phyloP scores from a whole-genome alignment of 371 early-diverging fungal species.

The Enteropsectra breve region DNA sequence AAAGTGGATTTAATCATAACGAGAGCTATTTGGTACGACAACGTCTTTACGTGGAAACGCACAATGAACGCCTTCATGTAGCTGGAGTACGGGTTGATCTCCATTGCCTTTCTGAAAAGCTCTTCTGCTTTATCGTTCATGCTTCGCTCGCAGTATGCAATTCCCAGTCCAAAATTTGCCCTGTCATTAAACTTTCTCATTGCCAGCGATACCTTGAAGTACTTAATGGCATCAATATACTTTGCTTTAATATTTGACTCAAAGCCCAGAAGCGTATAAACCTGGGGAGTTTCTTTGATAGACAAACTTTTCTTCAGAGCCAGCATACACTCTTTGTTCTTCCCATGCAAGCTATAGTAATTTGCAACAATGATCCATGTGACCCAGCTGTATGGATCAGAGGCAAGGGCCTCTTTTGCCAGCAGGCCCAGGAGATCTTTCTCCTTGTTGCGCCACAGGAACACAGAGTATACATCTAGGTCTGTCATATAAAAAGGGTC shows the following conservation, averaged over 20 bases:
- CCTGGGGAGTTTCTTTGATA: slow-evolving; percentile 52
- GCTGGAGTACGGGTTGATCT: slow-evolving; percentile 46
- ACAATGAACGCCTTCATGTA: slow-evolving; percentile 46
- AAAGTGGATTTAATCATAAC: slow-evolving; percentile 10
- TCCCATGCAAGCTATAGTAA: slow-evolving; percentile 52
- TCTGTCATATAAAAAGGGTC: slow-evolving; percentile 48
- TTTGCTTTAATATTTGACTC: slow-evolving; percentile 57
- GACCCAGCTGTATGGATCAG: slow-evolving; percentile 33
- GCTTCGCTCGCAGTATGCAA: slow-evolving; percentile 52
- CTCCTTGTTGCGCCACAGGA: slow-evolving; percentile 56
- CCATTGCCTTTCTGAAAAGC: slow-evolving; percentile 48
- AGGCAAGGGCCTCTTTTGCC: slow-evolving; percentile 46
- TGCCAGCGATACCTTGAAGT: slow-evolving; percentile 49
- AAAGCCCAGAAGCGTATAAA: slow-evolving; percentile 57
- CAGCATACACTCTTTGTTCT: slow-evolving; percentile 43
- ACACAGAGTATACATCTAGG: slow-evolving; percentile 58
- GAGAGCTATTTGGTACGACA: slow-evolving; percentile 33
- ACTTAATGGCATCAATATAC: slow-evolving; percentile 45
- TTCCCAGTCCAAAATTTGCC: slow-evolving; percentile 57
- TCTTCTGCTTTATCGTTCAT: slow-evolving; percentile 53
- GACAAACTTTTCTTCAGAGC: slow-evolving; percentile 52
- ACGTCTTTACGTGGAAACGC: slow-evolving; percentile 47
- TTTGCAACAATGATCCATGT: slow-evolving; percentile 60
- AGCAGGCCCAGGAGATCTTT: slow-evolving; percentile 45
- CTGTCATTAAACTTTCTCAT: slow-evolving; percentile 53